Conservation (phyloP, 306 rosid genomes). For the Benincasa hispida region DNA sequence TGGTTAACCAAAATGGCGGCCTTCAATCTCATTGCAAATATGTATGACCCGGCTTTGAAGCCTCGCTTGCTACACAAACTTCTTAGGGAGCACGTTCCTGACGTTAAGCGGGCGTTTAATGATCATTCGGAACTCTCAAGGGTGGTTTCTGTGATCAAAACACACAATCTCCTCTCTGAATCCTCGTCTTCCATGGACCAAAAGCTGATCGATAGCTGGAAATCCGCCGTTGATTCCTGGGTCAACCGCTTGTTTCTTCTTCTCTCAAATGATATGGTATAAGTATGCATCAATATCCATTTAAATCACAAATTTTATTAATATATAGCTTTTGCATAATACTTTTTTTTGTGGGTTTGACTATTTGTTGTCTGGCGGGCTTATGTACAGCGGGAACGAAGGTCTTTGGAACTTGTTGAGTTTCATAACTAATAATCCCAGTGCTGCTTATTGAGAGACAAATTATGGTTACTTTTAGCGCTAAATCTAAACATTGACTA, state of each 20-base stretch:
- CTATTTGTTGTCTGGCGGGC: background rate
- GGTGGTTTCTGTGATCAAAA: conserved; percentile 35
- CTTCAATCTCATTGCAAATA: conserved; percentile 31
- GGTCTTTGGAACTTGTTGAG: background rate
- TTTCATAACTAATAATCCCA: background rate
- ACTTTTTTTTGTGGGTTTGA: background rate
- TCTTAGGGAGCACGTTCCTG: conserved; percentile 41
- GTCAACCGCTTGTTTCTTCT: conserved; percentile 41
- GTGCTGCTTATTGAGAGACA: background rate
- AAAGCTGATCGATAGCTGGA: conserved; percentile 36
- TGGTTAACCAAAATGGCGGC: conserved; percentile 39
- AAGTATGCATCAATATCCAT: background rate
- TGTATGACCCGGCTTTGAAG: conserved; percentile 57
- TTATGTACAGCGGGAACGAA: background rate
- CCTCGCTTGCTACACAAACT: conserved; percentile 58
- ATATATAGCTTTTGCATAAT: background rate
- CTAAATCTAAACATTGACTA: background rate
- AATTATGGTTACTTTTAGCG: background rate
- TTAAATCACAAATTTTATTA: background rate
- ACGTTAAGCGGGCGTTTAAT: conserved; percentile 20
- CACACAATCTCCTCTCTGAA: conserved; percentile 55
- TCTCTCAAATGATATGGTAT: conserved; percentile 39
- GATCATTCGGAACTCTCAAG: conserved; percentile 30
- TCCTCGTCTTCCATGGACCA: conserved; percentile 22
- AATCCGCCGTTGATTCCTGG: conserved; percentile 60